These are phyloP conservation scores for Simplicillium aogashimaense DNA, from an alignment of 2,329 filamentous ascomycete genomes.

Conservation along the genomic window DNA sequence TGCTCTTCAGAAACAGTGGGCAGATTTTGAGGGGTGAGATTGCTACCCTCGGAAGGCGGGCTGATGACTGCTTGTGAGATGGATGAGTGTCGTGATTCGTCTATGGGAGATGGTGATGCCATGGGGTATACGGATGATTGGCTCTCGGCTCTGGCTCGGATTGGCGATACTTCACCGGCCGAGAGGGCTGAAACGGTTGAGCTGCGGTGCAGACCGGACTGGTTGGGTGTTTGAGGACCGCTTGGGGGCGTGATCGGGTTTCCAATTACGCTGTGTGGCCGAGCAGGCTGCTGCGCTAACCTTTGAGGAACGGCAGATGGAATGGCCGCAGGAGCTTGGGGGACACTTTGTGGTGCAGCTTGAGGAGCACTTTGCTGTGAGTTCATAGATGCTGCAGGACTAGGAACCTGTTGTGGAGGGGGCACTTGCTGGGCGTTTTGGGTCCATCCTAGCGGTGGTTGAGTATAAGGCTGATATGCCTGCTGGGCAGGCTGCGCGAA, in stretches of 20 bases:
- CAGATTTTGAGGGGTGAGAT: no score
- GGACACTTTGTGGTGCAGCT: no score
- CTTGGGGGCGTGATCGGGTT: not conserved
- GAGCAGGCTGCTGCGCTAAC: not conserved
- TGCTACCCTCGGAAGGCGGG: no score
- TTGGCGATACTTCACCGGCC: not conserved
- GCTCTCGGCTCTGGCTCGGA: constrained; percentile 1
- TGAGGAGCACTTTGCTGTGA: no score
- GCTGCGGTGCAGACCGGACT: not conserved
- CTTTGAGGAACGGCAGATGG: not conserved
- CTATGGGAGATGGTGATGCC: not conserved
- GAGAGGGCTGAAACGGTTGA: not conserved
- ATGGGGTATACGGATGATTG: not conserved
- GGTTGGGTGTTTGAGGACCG: not conserved
- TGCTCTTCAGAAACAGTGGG: not conserved
- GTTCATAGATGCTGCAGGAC: no score
- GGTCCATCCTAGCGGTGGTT: no score
- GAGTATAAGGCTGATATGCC: no score
- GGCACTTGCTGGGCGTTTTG: no score
- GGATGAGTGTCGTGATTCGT: not conserved
- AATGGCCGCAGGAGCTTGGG: no score
- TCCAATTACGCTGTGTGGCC: not conserved
- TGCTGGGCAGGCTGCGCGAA: no score
- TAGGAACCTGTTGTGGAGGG: no score
- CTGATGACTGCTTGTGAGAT: not conserved